phyloP scores from a whole-genome alignment of 768 basidiomycete species.

The Boletus pseudopeckii region DNA sequence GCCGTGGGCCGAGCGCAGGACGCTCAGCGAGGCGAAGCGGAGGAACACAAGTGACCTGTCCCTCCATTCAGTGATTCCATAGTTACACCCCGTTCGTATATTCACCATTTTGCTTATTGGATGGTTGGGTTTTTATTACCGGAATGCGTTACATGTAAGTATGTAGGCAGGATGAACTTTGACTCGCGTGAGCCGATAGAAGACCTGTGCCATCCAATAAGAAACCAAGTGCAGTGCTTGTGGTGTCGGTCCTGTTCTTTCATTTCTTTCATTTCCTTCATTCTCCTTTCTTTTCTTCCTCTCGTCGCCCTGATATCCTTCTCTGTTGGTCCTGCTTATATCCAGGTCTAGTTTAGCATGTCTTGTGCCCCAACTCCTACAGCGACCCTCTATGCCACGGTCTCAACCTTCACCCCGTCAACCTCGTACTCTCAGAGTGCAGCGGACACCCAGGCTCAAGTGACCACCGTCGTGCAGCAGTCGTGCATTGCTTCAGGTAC shows the following conservation, averaged over 20 bases:
- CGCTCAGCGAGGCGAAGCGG: conserved; percentile 14
- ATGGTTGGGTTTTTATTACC: not conserved
- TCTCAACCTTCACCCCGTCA: conserved; percentile 34
- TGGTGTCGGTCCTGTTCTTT: not conserved
- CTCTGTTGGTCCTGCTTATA: not conserved
- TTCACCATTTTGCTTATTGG: not conserved
- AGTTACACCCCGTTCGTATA: conserved; percentile 20
- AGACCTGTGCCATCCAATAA: not conserved
- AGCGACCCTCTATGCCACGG: conserved; percentile 37
- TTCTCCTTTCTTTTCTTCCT: not conserved
- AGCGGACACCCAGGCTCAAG: conserved; percentile 28
- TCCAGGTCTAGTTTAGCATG: conserved; percentile 14
- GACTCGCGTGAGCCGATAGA: not conserved
- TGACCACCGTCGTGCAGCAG: conserved; percentile 33
- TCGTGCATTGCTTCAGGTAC: conserved; percentile 34
- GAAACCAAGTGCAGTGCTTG: not conserved
- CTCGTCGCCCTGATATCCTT: not conserved
- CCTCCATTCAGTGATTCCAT: conserved; percentile 70
- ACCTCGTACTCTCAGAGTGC: conserved; percentile 38
- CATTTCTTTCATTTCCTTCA: not conserved
- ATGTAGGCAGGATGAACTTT: not conserved
- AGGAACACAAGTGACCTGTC: conserved; percentile 25
- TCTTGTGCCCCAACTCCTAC: conserved; percentile 45
- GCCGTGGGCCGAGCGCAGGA: conserved; percentile 19
- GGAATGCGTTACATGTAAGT: not conserved